phyloP scores from a whole-genome alignment of 2,329 filamentous ascomycete species.

The Sclerotiophoma versabilis region DNA sequence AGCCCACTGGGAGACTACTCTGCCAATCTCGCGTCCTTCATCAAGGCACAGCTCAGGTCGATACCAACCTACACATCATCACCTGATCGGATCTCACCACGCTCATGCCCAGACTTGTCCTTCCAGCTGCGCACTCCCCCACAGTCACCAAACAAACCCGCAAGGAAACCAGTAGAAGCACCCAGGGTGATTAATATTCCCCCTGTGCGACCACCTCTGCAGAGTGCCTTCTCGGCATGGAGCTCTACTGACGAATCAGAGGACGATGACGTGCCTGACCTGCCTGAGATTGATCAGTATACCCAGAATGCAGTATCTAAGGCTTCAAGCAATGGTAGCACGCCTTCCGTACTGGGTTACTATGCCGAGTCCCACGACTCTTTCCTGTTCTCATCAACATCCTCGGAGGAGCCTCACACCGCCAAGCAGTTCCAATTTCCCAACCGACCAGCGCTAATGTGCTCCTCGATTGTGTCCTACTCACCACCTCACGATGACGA shows the following conservation, averaged over 20 bases:
- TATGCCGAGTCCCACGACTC: slow-evolving; percentile 38
- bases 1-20: slow-evolving; percentile 43
- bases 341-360: slow-evolving; percentile 42
- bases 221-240: slow-evolving; percentile 48
- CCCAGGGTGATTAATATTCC: slow-evolving; percentile 41
- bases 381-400: slow-evolving; percentile 45
- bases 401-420: slow-evolving; percentile 31
- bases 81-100: slow-evolving; percentile 27
- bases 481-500: slow-evolving; percentile 12
- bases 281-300: slow-evolving; percentile 22
- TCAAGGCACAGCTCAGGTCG: slow-evolving; percentile 42
- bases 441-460: slow-evolving; percentile 19
- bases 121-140: slow-evolving; percentile 28
- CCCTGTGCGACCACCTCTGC: slow-evolving; percentile 40
- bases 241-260: slow-evolving; percentile 48
- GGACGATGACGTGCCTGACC: slow-evolving; percentile 19
- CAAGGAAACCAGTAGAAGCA: slow-evolving; percentile 27
- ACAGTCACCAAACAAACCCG: slow-evolving; percentile 28
- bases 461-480: slow-evolving; percentile 17
- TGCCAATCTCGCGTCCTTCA: slow-evolving; percentile 47
- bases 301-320: slow-evolving; percentile 17
- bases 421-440: slow-evolving; percentile 35
- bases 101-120: slow-evolving; percentile 43
- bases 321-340: slow-evolving; percentile 27
- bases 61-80: slow-evolving; percentile 45